Percentiles rank a stretch among this genome's conserved stretches.
phyloP scores from a whole-genome alignment of 805 yeast species.

The Pichia thaimueangensis region DNA sequence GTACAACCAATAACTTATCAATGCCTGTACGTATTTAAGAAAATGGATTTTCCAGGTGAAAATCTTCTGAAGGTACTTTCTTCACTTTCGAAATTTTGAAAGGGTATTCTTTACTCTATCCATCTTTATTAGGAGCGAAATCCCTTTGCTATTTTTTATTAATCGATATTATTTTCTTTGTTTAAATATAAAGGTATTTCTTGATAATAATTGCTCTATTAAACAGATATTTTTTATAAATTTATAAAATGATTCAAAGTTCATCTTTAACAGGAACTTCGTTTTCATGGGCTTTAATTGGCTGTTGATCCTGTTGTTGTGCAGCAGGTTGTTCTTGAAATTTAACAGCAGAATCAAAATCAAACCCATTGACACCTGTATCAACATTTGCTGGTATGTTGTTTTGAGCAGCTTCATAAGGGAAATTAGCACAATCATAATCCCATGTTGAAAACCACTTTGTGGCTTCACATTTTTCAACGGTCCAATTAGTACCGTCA shows the following conservation, averaged over 20 bases:
- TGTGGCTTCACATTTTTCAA: slow-evolving; percentile 52
- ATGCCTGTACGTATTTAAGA: too few species aligned
- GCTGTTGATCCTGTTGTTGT: slow-evolving; percentile 1
- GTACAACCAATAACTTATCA: too few species aligned
- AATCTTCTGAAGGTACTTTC: too few species aligned
- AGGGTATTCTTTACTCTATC: too few species aligned
- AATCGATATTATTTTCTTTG: too few species aligned
- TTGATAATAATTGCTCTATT: too few species aligned
- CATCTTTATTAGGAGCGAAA: too few species aligned
- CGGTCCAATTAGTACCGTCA: slow-evolving; percentile 79
- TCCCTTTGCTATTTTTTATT: too few species aligned
- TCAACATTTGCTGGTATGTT: slow-evolving; percentile 8
- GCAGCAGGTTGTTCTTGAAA: slow-evolving; percentile 1
- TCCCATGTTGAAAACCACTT: slow-evolving; percentile 73
- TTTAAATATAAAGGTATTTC: too few species aligned
- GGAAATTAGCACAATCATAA: slow-evolving; percentile 67
- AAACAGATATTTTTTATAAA: slow-evolving; percentile 3
- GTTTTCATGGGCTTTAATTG: neutral
- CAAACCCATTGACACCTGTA: slow-evolving; percentile 10
- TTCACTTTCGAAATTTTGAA: too few species aligned
- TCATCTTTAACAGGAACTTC: slow-evolving; percentile 8
- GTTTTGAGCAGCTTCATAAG: slow-evolving; percentile 18
- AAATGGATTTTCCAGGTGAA: too few species aligned
- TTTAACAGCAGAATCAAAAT: slow-evolving; percentile 18
- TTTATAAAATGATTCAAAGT: too few species aligned